Conservation (phyloP, 169 alveolate genomes). For the Miamiensis avidus region DNA sequence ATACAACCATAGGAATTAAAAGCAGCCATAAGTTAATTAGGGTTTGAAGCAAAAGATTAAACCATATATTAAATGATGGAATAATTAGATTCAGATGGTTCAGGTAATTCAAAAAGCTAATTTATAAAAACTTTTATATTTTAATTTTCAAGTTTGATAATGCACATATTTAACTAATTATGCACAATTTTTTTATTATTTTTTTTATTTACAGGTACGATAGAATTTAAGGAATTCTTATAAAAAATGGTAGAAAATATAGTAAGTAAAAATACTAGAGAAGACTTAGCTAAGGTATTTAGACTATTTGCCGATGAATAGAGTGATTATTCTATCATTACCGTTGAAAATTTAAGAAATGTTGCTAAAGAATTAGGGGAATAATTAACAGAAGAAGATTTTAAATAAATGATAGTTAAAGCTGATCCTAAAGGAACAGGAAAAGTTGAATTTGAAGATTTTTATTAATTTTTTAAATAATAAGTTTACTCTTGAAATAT, state of each 20-base stretch:
- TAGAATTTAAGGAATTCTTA: constrained; percentile 97
- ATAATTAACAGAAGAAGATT: constrained; percentile 96
- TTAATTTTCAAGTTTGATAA: too few species aligned
- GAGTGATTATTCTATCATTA: constrained; percentile 91
- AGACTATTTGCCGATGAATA: constrained; percentile 96
- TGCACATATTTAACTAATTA: too few species aligned
- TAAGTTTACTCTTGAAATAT: neutral
- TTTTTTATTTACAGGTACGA: constrained; percentile 26
- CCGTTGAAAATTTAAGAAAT: constrained; percentile 94
- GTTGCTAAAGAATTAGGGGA: constrained; percentile 99
- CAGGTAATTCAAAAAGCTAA: constrained; percentile 78
- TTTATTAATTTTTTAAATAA: constrained; percentile 71
- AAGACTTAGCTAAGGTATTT: constrained; percentile 97
- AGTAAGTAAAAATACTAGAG: constrained; percentile 95
- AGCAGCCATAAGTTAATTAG: constrained; percentile 98
- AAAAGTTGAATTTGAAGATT: constrained; percentile 97
- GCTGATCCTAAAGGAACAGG: constrained; percentile 99
- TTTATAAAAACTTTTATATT: too few species aligned
- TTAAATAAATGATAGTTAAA: constrained; percentile 98
- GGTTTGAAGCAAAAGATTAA: constrained; percentile 98
- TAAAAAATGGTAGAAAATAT: constrained; percentile 94
- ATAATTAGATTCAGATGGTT: constrained; percentile 96
- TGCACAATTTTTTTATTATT: too few species aligned
- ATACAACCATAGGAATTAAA: constrained; percentile 98
- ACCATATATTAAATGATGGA: constrained; percentile 98